These are phyloP conservation scores for Nemania serpens DNA, from an alignment of 2,329 filamentous ascomycete genomes.

Conservation along the genomic window DNA sequence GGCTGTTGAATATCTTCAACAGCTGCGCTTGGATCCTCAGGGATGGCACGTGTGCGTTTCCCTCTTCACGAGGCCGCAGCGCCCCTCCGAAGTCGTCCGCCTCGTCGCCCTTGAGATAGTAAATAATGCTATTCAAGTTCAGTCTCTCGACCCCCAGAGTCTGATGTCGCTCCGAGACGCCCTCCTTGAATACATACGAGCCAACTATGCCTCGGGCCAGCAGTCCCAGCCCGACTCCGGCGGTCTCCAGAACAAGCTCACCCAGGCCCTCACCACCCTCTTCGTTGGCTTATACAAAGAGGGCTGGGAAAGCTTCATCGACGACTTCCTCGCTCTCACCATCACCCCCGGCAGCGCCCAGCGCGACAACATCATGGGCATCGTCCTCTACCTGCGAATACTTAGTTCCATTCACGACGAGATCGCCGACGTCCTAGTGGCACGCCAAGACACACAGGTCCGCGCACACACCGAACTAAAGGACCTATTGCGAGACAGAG, in stretches of 20 bases:
- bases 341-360: slow-evolving; percentile 61
- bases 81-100: slow-evolving; percentile 80
- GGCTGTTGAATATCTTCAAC: slow-evolving; percentile 79
- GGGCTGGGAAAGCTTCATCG: slow-evolving; percentile 87
- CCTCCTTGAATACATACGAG: slow-evolving; percentile 78
- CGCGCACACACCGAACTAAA: slow-evolving; percentile 90
- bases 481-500: slow-evolving; percentile 82
- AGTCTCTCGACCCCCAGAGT: slow-evolving; percentile 73
- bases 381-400: slow-evolving; percentile 86
- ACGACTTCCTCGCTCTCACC: slow-evolving; percentile 83
- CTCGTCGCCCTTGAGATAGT: slow-evolving; percentile 90
- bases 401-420: slow-evolving; percentile 93
- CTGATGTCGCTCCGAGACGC: slow-evolving; percentile 79
- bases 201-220: slow-evolving; percentile 68
- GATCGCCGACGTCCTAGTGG: slow-evolving; percentile 89
- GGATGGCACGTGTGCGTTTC: slow-evolving; percentile 89
- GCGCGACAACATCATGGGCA: slow-evolving; percentile 73
- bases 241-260: slow-evolving; percentile 92
- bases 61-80: slow-evolving; percentile 81
- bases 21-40: slow-evolving; percentile 78
- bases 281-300: slow-evolving; percentile 86
- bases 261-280: slow-evolving; percentile 91
- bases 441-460: slow-evolving; percentile 75
- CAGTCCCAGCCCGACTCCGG: slow-evolving; percentile 68
- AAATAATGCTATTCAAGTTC: slow-evolving; percentile 86